Evolutionary conservation across 2,329 filamentous ascomycete species (phyloP).

Genomic region (Cyphellophora europaea): DNA sequence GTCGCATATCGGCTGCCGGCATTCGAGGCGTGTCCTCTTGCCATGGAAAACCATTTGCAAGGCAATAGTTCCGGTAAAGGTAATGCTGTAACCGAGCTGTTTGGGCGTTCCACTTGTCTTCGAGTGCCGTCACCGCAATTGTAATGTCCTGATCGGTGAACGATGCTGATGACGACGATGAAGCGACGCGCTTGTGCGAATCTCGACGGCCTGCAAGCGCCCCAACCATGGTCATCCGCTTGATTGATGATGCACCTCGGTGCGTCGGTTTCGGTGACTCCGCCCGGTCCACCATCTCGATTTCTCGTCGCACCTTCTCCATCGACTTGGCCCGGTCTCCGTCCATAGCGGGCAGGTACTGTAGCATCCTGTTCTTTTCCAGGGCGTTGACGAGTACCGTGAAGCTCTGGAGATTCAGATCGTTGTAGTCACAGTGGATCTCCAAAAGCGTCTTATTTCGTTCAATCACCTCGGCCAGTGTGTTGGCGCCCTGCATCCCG

Average conservation of each 20-base stretch:
- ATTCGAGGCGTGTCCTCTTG: too few species aligned
- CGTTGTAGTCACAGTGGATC: slow-evolving; percentile 62
- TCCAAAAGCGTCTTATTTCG: slow-evolving; percentile 54
- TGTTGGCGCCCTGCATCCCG: slow-evolving; percentile 60
- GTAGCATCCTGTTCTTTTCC: slow-evolving; percentile 53
- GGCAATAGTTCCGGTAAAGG: slow-evolving; percentile 35
- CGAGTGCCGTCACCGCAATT: slow-evolving; percentile 30
- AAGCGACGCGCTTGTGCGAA: slow-evolving; percentile 13
- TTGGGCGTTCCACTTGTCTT: slow-evolving; percentile 37
- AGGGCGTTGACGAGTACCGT: slow-evolving; percentile 58
- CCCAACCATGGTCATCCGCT: slow-evolving; percentile 27
- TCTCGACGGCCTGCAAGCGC: slow-evolving; percentile 23
- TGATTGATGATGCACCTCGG: too few species aligned
- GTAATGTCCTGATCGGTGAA: slow-evolving; percentile 30
- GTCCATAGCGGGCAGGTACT: slow-evolving; percentile 55
- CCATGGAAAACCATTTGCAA: slow-evolving; percentile 25
- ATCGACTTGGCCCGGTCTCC: slow-evolving; percentile 53
- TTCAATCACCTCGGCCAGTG: slow-evolving; percentile 58
- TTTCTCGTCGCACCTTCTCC: slow-evolving; percentile 47
- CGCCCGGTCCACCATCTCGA: slow-evolving; percentile 37
- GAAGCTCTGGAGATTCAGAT: slow-evolving; percentile 53
- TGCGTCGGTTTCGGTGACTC: slow-evolving; percentile 29
- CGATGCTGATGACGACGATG: slow-evolving; percentile 7
- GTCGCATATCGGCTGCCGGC: too few species aligned
- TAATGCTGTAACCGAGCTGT: slow-evolving; percentile 33